Base-by-base conservation (phyloP, 805 yeast genomes). In the Kregervanrija delftensis region DNA sequence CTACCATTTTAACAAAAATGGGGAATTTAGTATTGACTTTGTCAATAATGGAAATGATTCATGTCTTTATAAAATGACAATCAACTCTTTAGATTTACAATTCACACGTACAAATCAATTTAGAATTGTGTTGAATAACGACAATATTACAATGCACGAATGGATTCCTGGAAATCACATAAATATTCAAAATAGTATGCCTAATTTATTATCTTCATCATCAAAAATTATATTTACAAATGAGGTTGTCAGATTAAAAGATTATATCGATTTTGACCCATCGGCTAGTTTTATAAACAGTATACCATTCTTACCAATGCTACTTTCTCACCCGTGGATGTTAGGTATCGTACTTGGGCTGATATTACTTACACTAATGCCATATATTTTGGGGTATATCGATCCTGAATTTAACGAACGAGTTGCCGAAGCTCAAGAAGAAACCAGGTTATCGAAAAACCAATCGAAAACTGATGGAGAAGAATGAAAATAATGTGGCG, bases 341-440 rank as follows among this genome's bases (percentile, higher is more conserved):
- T 22, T 22, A 22, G 28, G 28, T 22, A 22, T 22, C 8, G 8
- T 8, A 5, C 6, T 22, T 22, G 28, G 8, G 8, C 28, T 22
- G 28, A 3, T 37, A 8, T 16, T 35, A 11, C 11, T 43, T 8
- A 42, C 42, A 5, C 15, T 38, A n/a, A 22, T 58, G 44, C 65
- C 65, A 1, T 39, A 51, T 4, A 46, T 60, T 11, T 41, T 61
- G 13, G 47, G 54, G 13, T 39, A 39, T n/a, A n/a, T 59, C 8
- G 64, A 61, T 37, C 65, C 66, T 0, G 53, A 43, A 1, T 59
- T 57, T 39, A 54, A 49, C 28, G 60, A 57, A 13, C 41, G 60
- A 12, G 52, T 53, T 16, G 45, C 52, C 13, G 50, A 49, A 33
- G 56, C 55, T n/a, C 56, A 43, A 44, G 46, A 49, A 43, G 43